A percentile compares a stretch with the other conserved stretches of the same genome.
Conservation (phyloP, 2,329 filamentous ascomycete species). For the Talaromyces piceae region DNA sequence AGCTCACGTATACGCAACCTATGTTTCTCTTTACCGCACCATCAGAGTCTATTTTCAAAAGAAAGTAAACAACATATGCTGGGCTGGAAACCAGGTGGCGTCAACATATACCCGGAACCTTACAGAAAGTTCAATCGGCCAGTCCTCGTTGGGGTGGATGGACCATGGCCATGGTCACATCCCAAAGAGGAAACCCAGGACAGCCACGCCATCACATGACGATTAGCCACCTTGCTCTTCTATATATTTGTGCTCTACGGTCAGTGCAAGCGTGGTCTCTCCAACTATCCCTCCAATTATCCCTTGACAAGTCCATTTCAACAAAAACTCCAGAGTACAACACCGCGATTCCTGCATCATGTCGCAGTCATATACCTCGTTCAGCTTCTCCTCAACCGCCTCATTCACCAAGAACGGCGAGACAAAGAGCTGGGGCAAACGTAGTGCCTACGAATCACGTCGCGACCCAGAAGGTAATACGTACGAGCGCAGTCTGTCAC, state of each 20-base stretch:
- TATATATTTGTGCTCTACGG: too few relatives aligned
- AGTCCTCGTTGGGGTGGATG: too few relatives aligned
- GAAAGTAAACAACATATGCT: too few relatives aligned
- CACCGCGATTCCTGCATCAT: too few relatives aligned
- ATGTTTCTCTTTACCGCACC: too few relatives aligned
- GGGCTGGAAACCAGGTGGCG: too few relatives aligned
- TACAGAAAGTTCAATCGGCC: too few relatives aligned
- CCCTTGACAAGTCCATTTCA: not conserved
- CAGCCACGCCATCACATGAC: not conserved
- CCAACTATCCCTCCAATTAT: not conserved
- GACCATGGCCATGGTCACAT: not conserved
- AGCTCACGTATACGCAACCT: too few relatives aligned
- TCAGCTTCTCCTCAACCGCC: not conserved
- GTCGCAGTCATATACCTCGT: slow-evolving; percentile 9
- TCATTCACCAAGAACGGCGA: slow-evolving; percentile 6
- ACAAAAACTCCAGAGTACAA: not conserved
- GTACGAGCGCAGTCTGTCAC: slow-evolving; percentile 5
- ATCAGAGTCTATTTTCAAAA: too few relatives aligned
- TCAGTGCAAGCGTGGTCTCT: too few relatives aligned
- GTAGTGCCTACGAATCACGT: slow-evolving; percentile 4
- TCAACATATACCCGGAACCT: too few relatives aligned
- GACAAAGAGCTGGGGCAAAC: slow-evolving; percentile 9
- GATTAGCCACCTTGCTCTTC: not conserved
- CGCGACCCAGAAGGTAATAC: slow-evolving; percentile 7
- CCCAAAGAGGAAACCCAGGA: not conserved